Conservation (phyloP, 1,284 basidiomycete genomes). For the Stygiomarasmius scandens region DNA sequence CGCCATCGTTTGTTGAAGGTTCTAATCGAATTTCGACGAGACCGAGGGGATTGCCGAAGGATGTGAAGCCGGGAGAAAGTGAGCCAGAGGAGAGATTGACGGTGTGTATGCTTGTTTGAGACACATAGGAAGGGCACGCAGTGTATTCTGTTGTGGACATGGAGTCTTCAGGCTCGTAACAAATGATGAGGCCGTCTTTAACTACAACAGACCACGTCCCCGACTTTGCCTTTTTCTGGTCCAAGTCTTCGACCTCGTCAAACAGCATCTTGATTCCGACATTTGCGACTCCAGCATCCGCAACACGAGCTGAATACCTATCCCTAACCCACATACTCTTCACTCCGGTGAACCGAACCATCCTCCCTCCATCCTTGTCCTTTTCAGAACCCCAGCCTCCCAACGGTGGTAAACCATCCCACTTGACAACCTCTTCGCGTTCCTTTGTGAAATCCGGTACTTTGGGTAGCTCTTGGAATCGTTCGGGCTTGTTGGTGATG, state of each 20-base stretch:
- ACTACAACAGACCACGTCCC: conserved; percentile 16
- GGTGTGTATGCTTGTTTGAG: conserved; percentile 21
- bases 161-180: background rate
- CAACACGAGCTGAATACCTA: conserved; percentile 1
- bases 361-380: conserved; percentile 9
- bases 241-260: conserved; percentile 10
- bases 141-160: too few species aligned
- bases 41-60: conserved; percentile 62
- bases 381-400: conserved; percentile 21
- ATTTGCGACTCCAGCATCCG: conserved; percentile 19
- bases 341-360: conserved; percentile 44
- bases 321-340: conserved; percentile 34
- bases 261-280: conserved; percentile 15
- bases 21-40: conserved; percentile 66
- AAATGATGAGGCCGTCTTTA: conserved; percentile 20
- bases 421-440: conserved; percentile 44
- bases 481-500: conserved; percentile 43
- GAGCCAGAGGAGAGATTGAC: conserved; percentile 39
- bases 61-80: conserved; percentile 52
- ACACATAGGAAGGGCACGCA: too few species aligned
- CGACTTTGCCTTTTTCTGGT: too few species aligned
- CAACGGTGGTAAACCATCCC: conserved; percentile 64
- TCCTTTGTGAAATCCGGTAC: conserved; percentile 50
- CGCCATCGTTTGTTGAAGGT: conserved; percentile 67
- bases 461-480: conserved; percentile 37